Conservation (phyloP, 257 asterid genomes). For the Ilex asprella region DNA sequence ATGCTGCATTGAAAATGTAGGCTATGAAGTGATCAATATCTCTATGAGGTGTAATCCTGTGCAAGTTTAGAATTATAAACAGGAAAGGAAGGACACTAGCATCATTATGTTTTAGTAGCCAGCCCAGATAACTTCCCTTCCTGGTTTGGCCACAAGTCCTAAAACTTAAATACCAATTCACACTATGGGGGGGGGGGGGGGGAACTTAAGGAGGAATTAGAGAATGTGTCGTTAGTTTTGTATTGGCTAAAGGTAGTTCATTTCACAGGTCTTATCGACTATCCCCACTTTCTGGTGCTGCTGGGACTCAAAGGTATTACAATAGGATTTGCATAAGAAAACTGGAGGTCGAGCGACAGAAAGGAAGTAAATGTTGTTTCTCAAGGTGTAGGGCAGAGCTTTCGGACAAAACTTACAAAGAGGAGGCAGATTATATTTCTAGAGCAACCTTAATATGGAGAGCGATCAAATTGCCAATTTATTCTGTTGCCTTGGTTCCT, state of each 20-base stretch:
- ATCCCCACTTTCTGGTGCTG: constrained; percentile 19
- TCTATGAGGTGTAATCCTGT: too few relatives aligned
- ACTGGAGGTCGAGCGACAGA: constrained; percentile 10
- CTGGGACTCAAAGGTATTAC: constrained; percentile 10
- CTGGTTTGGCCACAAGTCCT: too few relatives aligned
- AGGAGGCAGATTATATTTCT: constrained; percentile 35
- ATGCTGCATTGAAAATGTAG: too few relatives aligned
- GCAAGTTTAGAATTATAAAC: too few relatives aligned
- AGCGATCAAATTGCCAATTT: constrained; percentile 75
- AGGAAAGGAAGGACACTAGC: too few relatives aligned
- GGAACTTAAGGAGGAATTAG: too few relatives aligned
- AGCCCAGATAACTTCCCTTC: too few relatives aligned
- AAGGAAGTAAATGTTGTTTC: constrained; percentile 11
- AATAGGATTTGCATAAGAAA: constrained; percentile 12
- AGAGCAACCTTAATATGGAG: constrained; percentile 76
- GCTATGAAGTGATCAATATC: too few relatives aligned
- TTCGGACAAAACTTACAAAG: constrained; percentile 14
- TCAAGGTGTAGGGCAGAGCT: constrained; percentile 27
- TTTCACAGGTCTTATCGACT: constrained; percentile 36
- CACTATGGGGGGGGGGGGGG: too few relatives aligned
- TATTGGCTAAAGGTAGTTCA: background rate
- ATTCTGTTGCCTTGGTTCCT: constrained; percentile 65
- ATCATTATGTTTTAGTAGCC: too few relatives aligned
- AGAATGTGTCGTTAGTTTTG: too few relatives aligned
- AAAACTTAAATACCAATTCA: too few relatives aligned